phyloP scores from a whole-genome alignment of 306 rosid genomes.

The Vigna mungo region DNA sequence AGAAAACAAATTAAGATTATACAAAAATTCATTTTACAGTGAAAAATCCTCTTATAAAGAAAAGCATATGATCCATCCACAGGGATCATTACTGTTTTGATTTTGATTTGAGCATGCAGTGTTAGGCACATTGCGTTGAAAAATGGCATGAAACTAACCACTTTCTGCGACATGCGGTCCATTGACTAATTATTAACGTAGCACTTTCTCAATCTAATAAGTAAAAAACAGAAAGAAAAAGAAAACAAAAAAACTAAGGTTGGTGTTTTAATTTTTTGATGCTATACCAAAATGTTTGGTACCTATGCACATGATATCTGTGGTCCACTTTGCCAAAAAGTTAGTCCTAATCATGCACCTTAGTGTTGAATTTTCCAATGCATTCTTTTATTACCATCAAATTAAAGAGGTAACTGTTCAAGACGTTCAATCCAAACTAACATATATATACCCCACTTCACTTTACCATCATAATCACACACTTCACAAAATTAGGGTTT shows the following conservation, averaged over 20 bases:
- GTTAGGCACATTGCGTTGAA: constrained; percentile 42
- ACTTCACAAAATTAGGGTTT: background rate
- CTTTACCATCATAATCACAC: background rate
- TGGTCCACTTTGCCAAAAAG: constrained; percentile 44
- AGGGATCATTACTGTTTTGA: background rate
- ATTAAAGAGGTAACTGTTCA: background rate
- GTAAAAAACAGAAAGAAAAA: background rate
- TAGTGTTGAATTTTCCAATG: constrained; percentile 6
- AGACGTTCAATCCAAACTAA: constrained; percentile 4
- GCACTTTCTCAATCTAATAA: constrained; percentile 33
- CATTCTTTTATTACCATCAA: constrained; percentile 12
- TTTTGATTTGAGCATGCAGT: background rate
- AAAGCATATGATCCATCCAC: too few species aligned
- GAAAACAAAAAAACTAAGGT: background rate
- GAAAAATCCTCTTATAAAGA: too few species aligned
- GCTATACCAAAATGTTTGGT: background rate
- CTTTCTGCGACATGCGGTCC: constrained; percentile 35
- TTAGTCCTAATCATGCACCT: constrained; percentile 24
- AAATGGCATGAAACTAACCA: constrained; percentile 33
- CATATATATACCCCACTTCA: background rate
- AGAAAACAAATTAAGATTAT: too few species aligned
- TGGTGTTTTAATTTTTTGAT: background rate
- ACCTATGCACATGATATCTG: constrained; percentile 31
- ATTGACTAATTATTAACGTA: constrained; percentile 34
- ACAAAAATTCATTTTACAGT: too few species aligned